Evolutionary conservation across 2,329 filamentous ascomycete genomes (phyloP).

Genomic region (Ciborinia camelliae): DNA sequence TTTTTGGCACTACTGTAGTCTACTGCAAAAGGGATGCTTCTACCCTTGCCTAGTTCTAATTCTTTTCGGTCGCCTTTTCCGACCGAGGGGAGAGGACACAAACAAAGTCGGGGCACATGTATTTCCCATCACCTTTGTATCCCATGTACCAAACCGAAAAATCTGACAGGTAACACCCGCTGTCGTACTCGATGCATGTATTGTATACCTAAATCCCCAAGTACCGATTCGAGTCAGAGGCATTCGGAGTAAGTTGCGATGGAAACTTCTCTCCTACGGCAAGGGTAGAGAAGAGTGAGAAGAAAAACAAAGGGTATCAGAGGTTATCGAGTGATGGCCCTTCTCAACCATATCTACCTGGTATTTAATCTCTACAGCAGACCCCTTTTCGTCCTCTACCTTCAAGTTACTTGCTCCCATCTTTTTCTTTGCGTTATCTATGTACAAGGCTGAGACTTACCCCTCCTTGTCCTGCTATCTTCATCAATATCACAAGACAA

Average conservation of each 20-base stretch:
- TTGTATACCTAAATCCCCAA: not conserved
- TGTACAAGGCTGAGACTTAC: slow-evolving; percentile 8
- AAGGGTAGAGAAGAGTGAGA: not conserved
- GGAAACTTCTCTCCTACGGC: not conserved
- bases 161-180: slow-evolving; percentile 19
- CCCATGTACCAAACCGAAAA: not conserved
- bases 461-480: not conserved
- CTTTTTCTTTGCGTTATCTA: not conserved
- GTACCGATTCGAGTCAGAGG: not conserved
- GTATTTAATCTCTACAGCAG: not conserved
- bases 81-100: not conserved
- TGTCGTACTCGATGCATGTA: slow-evolving; percentile 8
- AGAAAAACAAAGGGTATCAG: not conserved
- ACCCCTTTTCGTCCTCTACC: not conserved
- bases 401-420: not conserved
- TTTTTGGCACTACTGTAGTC: slow-evolving; percentile 13
- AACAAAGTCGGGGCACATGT: not conserved
- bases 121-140: slow-evolving; percentile 3
- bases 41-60: not conserved
- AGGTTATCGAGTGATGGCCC: slow-evolving; percentile 10
- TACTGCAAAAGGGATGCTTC: not conserved
- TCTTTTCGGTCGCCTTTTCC: not conserved
- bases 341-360: not conserved
- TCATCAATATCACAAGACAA: slow-evolving; percentile 6
- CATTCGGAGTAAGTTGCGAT: not conserved